Base-by-base conservation (phyloP, 2,329 filamentous ascomycete species). In the Colletotrichum lupini region DNA sequence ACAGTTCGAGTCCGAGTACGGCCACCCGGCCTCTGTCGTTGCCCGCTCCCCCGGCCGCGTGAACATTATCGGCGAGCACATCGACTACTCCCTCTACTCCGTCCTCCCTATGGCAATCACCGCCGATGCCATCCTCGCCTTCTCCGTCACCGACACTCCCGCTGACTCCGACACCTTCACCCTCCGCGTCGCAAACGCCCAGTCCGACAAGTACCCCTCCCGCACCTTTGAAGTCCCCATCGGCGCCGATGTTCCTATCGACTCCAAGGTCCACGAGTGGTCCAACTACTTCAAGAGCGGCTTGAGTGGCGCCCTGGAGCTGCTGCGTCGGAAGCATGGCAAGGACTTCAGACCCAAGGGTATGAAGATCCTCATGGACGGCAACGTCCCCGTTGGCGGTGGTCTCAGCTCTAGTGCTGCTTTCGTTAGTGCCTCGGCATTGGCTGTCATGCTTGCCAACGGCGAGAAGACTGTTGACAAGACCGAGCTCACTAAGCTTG, bases 21-120 rank as follows among this genome's bases (percentile, higher is more conserved):
- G 91, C 77, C 88, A 90, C 64, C 85, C 88, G 19, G 92, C 95
- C 52, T 89, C 93, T 72, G 98, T 98, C 79, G 91, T 98, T 24
- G 91, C 96, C 11, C 92, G 97, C 75, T 98, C 95, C 68, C 97
- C 97, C 1, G 97, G 97, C 73, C 91, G 97, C 77, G 97, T 99
- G 77, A 98, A 98, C 86, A 97, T 99, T 80, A 98, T 99, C 81
- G 97, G 97, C 82, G 97, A 99, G 88, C 97, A 99, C 86, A 98
- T 99, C 79, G 97, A 99, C 86, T 99, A 99, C 86, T 98, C 95
- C 16, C 90, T 99, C 24, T 99, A 98, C 87, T 92, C 97, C 77
- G 95, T 98, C 73, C 88, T 99, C 28, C 97, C 97, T 65, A 98
- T 98, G 91, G 97, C 96, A 75, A 95, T 98, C 77, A 95, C 94